Evolutionary conservation across 2,329 filamentous ascomycete species (phyloP), one percentile per base, ranked within the genome.

Genomic region (Trichoderma sp.): DNA sequence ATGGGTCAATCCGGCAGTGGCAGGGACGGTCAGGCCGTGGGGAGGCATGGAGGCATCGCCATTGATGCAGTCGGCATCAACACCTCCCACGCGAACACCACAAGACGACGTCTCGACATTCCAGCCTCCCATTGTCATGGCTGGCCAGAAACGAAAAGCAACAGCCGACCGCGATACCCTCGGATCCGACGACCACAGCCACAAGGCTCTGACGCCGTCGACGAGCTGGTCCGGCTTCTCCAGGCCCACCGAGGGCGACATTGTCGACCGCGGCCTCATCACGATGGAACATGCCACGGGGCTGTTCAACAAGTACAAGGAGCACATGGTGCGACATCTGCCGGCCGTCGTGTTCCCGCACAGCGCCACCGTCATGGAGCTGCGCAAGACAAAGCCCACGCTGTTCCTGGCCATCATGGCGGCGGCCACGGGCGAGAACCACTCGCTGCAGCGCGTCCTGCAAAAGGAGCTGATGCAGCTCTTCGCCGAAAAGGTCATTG

Each of bases 361-460:
- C 1, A 83, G 82, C 56, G 86, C 84, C 58, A 87, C 87, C 3
- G 86, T 85, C 6, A 82, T 84, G 12, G 86, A 90, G 71, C 80
- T 92, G 67, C 86, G 90, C 62, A 83, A 83, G 74, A 81, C 84
- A 2, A 90, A 88, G 77, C 92, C 92, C 1, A 84, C 88, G 2
- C 83, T 94, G 9, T 94, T 94, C 76, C 84, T 93, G n/a, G 86
- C 92, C 34, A 84, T 94, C 76, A 88, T 94, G 81, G 88, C 91
- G 0, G 89, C 88, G 9, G 87, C 91, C 6, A 86, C 90, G 5
- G 88, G 88, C 11, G 87, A 90, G 74, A 83, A 84, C 24, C 84
- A 86, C 26, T 79, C 79, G 28, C 83, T 87, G 71, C 92, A 94
- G 78, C 84, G 87, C 11, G 83, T 84, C 30, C 82, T 97, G 15